Evolutionary conservation across 2,329 filamentous ascomycete species (phyloP), one percentile per base, ranked within the genome.

Genomic region (Sclerotiophoma versabilis): DNA sequence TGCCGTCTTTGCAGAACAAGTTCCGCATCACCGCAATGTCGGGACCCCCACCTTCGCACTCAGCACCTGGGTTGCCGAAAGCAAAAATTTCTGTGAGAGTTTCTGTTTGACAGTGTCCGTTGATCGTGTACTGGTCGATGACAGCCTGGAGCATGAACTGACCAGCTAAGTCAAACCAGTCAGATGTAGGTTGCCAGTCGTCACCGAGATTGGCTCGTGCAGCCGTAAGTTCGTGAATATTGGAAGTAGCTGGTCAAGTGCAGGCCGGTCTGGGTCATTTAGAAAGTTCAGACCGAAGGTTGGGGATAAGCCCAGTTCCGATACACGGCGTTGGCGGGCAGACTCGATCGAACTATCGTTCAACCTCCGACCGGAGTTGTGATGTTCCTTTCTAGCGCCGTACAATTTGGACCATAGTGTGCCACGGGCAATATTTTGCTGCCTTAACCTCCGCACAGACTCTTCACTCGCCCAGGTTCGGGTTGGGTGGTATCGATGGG

Each of bases 61-160:
- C 42, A 9, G 58, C 49, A 9, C 59, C 66, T 32, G 74, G 71
- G 44, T 68, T 74, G 11, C 77, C 77, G 75, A 80, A 83, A 1
- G 77, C 71, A 58, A 81, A 82, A 3, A 79, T 76, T 25, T 79
- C 74, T 22, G 75, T 68, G 19, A 81, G 70, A 2, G 71, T 56
- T 19, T 79, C 74, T 4, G 63, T 49, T 0, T 72, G 69, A n/a
- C 66, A 66, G 4, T 65, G 67, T 7, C 75, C 77, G 45, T 72
- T 76, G 4, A 76, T 58, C 3, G 77, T 62, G 46, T 78, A 78
- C 50, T 82, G 79, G 65, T 84, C 82, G 4, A 83, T 57, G 8
- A 75, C 75, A 29, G 80, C 77, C 54, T 84, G 81, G 8, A 81
- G 62, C 75, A 84, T 80, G 52, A 81, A 80, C 14, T 77, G 72